Evolutionary conservation across 371 early-diverging fungal genomes (phyloP), one percentile per base, ranked within the genome.

Genomic region (Circinella minor): DNA sequence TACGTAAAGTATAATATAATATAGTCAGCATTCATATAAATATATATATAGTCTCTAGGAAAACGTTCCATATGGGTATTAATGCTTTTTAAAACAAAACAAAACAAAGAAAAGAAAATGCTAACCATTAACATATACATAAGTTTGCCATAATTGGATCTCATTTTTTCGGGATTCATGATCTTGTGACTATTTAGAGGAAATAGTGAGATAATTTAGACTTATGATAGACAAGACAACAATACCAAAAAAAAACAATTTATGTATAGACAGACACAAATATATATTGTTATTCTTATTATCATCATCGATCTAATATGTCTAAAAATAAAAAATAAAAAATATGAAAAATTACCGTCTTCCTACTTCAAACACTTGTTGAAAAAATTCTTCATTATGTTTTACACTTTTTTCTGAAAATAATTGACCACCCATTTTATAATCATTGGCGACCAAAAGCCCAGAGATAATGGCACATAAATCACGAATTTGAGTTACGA

Each of bases 111-210:
- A 51, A n/a, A 4, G 8, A 51, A 5, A 51, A 51, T 13, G 63
- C 71, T 59, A 72, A 87, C 88, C 89, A 89, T 92, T 59, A 98
- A 79, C 88, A 98, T 76, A 77, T 96, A 96, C 88, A 98, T 92
- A 54, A 98, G 81, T 73, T 98, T 98, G 62, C 98, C 99, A 77
- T 98, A 98, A 11, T 91, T 91, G 39, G 88, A 84, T 57, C 97
- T 86, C 98, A 98, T 96, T 77, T 95, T 96, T 77, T 98, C 98
- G 0, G 99, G 99, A 68, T 98, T 98, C 96, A 96, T 96, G 74
- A 98, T 95, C 85, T 98, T 98, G 83, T 98, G 94, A 36, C 84
- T 83, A 57, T 27, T 27, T 27, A 27, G 27, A 27, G 27, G 2
- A 27, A 27, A 27, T 27, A 27, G 27, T 27, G 27, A 27, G 27